Conservation (phyloP, 192 early-diverging fungal genomes). For the Coemansia umbellata region DNA sequence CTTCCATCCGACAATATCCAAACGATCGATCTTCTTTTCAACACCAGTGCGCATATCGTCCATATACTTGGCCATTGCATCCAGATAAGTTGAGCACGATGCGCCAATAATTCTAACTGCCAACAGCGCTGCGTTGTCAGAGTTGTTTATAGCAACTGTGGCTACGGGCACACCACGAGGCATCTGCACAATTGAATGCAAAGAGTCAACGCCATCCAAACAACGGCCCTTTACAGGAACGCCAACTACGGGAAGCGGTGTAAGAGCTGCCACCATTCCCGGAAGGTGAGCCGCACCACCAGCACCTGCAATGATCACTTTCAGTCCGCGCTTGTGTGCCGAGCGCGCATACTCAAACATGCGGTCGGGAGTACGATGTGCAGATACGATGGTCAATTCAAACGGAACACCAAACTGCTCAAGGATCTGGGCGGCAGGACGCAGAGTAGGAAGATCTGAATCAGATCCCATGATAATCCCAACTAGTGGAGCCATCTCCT, state of each 20-base stretch:
- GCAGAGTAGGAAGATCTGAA: constrained; percentile 94
- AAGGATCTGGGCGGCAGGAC: constrained; percentile 83
- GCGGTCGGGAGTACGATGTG: constrained; percentile 91
- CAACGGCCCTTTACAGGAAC: constrained; percentile 91
- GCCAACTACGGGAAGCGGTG: constrained; percentile 96
- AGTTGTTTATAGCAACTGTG: constrained; percentile 98
- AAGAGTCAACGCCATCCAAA: constrained; percentile 94
- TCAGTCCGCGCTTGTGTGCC: constrained; percentile 86
- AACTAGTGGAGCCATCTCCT: constrained; percentile 66
- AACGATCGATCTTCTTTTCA: constrained; percentile 75
- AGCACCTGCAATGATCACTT: constrained; percentile 97
- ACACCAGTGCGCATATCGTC: constrained; percentile 84
- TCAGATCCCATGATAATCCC: constrained; percentile 99
- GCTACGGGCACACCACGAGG: constrained; percentile 98
- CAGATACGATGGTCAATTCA: constrained; percentile 95
- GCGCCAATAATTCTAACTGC: constrained; percentile 89
- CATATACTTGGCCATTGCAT: constrained; percentile 77
- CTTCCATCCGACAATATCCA: constrained; percentile 82
- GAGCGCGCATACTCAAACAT: constrained; percentile 90
- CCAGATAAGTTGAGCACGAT: constrained; percentile 67
- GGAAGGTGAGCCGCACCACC: constrained; percentile 98
- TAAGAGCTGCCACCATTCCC: constrained; percentile 98
- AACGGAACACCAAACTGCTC: constrained; percentile 89
- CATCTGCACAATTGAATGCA: constrained; percentile 99
- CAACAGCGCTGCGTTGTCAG: constrained; percentile 92